Evolutionary conservation across 2,329 filamentous ascomycete genomes (phyloP).

Genomic region (Venturia asperata): DNA sequence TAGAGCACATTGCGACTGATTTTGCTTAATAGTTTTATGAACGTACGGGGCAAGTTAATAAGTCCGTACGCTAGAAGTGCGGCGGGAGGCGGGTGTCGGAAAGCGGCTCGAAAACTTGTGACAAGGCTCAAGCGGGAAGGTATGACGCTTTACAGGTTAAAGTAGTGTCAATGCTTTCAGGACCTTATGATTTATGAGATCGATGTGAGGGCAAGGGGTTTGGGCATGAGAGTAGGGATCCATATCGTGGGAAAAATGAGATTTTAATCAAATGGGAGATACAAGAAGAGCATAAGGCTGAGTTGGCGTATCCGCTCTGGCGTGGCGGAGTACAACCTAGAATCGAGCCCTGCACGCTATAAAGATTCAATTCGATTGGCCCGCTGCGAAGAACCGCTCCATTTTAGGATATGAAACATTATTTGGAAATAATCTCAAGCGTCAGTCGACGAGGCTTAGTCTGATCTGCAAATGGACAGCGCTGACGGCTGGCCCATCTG

Average conservation of each 20-base stretch:
- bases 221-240: background rate
- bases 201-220: background rate
- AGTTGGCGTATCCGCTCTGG: conserved; percentile 14
- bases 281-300: conserved; percentile 14
- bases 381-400: background rate
- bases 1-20: conserved; percentile 4
- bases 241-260: conserved; percentile 4
- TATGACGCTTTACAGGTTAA: conserved; percentile 3
- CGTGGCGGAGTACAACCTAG: conserved; percentile 15
- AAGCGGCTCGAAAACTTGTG: conserved; percentile 6
- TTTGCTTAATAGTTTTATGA: background rate
- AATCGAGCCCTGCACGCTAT: background rate
- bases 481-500: background rate
- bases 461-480: background rate
- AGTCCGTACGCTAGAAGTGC: conserved; percentile 9
- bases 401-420: conserved; percentile 6
- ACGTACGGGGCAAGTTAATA: background rate
- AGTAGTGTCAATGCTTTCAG: conserved; percentile 7
- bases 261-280: background rate
- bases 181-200: background rate
- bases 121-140: conserved; percentile 7
- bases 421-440: conserved; percentile 11
- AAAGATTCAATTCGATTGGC: conserved; percentile 5
- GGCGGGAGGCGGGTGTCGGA: conserved; percentile 9
- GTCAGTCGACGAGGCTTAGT: conserved; percentile 14